Conservation (phyloP, 2,329 filamentous ascomycete species). For the Colletotrichum sp. region DNA sequence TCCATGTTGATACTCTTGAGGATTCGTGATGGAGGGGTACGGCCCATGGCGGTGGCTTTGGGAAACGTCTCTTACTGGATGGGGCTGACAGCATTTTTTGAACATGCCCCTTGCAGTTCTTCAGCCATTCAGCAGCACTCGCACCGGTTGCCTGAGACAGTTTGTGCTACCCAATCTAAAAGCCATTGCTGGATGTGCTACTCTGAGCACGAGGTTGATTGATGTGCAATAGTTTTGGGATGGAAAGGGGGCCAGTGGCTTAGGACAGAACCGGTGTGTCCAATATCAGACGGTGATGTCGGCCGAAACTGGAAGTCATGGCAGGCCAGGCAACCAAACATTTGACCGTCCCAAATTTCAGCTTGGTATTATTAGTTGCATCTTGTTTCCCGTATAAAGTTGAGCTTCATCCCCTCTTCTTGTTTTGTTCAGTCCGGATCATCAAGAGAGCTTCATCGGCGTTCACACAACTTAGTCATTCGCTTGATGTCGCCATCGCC, state of each 20-base stretch:
- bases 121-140: background rate
- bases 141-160: conserved; percentile 10
- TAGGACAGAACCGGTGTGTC: background rate
- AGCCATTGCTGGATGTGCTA: background rate
- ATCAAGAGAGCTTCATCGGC: background rate
- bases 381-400: background rate
- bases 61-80: background rate
- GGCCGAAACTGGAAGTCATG: background rate
- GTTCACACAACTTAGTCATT: conserved; percentile 3
- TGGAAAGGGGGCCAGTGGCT: background rate
- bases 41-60: conserved; percentile 16
- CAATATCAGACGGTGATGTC: conserved; percentile 18
- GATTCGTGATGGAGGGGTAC: conserved; percentile 3
- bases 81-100: background rate
- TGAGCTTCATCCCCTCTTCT: conserved; percentile 5
- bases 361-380: background rate
- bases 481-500: conserved; percentile 12
- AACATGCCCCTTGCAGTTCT: background rate
- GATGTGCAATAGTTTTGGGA: background rate
- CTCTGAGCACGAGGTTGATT: background rate
- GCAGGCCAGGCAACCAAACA: background rate
- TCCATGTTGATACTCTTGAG: background rate
- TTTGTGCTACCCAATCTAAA: background rate
- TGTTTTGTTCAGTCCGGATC: background rate
- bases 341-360: background rate